These are phyloP conservation scores for Neoboletus brunneissimus DNA, from an alignment of 768 basidiomycete genomes.

Conservation along the genomic window DNA sequence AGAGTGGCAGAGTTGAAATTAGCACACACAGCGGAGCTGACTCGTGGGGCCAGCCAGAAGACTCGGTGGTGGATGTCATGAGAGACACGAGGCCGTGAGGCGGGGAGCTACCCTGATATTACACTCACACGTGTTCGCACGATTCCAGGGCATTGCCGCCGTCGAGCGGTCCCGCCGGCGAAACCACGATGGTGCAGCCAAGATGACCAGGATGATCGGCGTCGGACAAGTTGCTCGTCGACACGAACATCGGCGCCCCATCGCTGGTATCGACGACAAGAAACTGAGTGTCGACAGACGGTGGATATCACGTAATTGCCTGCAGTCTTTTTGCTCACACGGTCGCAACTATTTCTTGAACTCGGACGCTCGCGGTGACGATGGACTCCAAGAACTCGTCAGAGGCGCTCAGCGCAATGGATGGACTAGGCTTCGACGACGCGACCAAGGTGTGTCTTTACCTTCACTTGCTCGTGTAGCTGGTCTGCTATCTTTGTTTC, in stretches of 20 bases:
- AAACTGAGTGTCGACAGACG: neutral
- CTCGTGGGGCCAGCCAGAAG: conserved; percentile 46
- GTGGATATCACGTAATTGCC: conserved; percentile 22
- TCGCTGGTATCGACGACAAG: conserved; percentile 12
- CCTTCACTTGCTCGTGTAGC: neutral
- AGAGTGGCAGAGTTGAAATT: conserved; percentile 7
- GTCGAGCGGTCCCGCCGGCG: conserved; percentile 5
- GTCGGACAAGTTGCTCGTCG: conserved; percentile 2
- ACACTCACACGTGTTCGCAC: conserved; percentile 27
- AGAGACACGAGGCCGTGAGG: conserved; percentile 36
- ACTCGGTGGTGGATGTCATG: conserved; percentile 48
- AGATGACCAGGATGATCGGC: neutral
- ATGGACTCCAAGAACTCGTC: conserved; percentile 28
- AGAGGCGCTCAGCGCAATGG: conserved; percentile 38
- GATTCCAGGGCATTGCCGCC: conserved; percentile 20
- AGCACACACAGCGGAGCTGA: conserved; percentile 51
- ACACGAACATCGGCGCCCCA: conserved; percentile 2
- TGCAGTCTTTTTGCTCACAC: conserved; percentile 27
- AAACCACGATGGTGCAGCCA: neutral
- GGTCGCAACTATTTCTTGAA: conserved; percentile 3
- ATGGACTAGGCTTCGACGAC: conserved; percentile 56
- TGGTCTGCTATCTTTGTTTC: neutral
- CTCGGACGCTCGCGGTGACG: neutral
- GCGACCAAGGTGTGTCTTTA: conserved; percentile 59
- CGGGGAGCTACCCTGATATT: conserved; percentile 24